Evolutionary conservation across 306 rosid genomes (phyloP).

Genomic region (Chamaecrista fasciculata): DNA sequence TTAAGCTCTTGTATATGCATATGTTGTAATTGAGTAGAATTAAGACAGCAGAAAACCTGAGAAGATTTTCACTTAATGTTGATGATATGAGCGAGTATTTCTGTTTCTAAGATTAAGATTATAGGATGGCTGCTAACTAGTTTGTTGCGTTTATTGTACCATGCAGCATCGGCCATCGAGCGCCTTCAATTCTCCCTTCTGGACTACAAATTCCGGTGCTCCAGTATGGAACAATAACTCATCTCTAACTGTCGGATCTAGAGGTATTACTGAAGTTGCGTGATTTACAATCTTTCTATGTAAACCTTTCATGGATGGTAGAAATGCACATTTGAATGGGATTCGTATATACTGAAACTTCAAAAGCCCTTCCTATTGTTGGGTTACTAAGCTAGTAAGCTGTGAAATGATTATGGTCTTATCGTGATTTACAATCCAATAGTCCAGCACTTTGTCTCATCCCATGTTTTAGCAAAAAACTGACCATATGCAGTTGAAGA

Average conservation of each 20-base stretch:
- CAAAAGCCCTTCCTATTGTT: background rate
- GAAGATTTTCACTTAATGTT: background rate
- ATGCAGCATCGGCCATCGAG: slow-evolving; percentile 84
- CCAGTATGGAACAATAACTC: slow-evolving; percentile 85
- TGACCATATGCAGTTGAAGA: too few relatives aligned
- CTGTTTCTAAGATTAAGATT: background rate
- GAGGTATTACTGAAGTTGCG: slow-evolving; percentile 45
- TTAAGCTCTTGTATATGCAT: too few relatives aligned
- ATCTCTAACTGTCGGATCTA: slow-evolving; percentile 61
- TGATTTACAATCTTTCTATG: background rate
- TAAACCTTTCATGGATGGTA: background rate
- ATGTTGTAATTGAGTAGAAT: background rate
- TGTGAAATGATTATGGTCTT: background rate
- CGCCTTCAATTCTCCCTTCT: slow-evolving; percentile 68
- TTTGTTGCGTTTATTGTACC: background rate
- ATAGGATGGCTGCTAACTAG: background rate
- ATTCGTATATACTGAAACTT: background rate
- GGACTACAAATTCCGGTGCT: slow-evolving; percentile 89
- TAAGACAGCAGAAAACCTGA: background rate
- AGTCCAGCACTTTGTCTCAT: background rate
- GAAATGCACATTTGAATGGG: background rate
- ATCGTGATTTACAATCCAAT: background rate
- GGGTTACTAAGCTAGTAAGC: background rate
- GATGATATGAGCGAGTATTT: background rate
- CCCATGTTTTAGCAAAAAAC: background rate